Conservation (phyloP, 352 stramenopile species). For the Phytophthora pini region DNA sequence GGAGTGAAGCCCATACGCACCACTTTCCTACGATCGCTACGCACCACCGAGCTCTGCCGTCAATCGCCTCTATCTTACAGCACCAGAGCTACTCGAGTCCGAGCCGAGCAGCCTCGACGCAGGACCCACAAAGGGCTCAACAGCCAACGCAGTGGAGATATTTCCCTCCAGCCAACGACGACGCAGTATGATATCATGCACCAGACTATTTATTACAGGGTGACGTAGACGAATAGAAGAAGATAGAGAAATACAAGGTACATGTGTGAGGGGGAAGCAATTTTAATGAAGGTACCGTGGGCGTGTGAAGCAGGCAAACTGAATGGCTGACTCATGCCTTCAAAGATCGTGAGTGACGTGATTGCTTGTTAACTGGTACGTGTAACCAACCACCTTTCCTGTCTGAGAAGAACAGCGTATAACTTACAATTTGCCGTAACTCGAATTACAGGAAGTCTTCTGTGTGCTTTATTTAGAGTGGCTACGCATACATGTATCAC, state of each 20-base stretch:
- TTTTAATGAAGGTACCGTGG: no score
- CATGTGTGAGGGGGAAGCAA: not conserved
- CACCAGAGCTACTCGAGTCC: constrained; percentile 46
- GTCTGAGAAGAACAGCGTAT: no score
- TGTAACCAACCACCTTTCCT: no score
- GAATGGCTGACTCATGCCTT: constrained; percentile 2
- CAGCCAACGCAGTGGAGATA: constrained; percentile 31
- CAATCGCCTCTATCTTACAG: constrained; percentile 49
- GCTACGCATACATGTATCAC: no score
- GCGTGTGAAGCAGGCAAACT: not conserved
- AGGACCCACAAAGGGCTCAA: constrained; percentile 3
- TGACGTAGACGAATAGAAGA: not conserved
- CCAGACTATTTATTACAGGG: constrained; percentile 18
- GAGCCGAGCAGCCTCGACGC: constrained; percentile 38
- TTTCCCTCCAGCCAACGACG: constrained; percentile 33
- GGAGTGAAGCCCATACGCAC: constrained; percentile 3
- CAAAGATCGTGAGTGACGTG: constrained; percentile 1
- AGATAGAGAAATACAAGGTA: not conserved
- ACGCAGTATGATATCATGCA: constrained; percentile 3
- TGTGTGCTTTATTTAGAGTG: no score
- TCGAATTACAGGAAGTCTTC: no score
- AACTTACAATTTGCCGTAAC: no score
- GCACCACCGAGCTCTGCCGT: constrained; percentile 42
- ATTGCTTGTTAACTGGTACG: constrained; percentile 1
- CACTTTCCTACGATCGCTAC: constrained; percentile 29